These are phyloP conservation scores for Trichoderma virens DNA, from an alignment of 495 filamentous ascomycete genomes.

Conservation along the genomic window DNA sequence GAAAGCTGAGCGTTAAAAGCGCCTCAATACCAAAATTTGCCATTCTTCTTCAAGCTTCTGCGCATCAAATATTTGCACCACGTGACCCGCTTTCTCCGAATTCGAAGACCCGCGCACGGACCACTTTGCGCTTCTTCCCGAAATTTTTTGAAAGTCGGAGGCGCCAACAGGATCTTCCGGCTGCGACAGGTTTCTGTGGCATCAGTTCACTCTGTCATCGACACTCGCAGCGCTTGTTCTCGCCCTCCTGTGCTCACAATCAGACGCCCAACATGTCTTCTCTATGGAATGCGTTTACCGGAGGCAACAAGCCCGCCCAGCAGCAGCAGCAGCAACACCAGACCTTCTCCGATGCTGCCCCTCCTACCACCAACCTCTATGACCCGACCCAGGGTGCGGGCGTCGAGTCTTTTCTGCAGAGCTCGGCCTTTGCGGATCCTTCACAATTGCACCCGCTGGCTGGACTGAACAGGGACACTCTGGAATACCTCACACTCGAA, in stretches of 20 bases:
- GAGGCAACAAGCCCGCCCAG: slow-evolving; percentile 49
- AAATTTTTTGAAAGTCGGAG: slow-evolving; percentile 11
- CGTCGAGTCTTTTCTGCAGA: slow-evolving; percentile 71
- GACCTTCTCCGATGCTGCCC: slow-evolving; percentile 22
- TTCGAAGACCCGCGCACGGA: not conserved
- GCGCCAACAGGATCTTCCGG: slow-evolving; percentile 6
- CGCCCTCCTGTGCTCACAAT: not conserved
- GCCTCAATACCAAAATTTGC: not conserved
- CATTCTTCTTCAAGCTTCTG: slow-evolving; percentile 20
- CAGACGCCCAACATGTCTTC: slow-evolving; percentile 43
- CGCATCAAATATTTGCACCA: not conserved
- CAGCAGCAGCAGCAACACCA: slow-evolving; percentile 34
- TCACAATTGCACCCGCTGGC: slow-evolving; percentile 87
- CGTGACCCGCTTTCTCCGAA: not conserved
- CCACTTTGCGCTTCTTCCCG: slow-evolving; percentile 1
- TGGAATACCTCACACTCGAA: slow-evolving; percentile 91
- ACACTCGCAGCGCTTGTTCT: slow-evolving; percentile 15
- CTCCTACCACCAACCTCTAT: slow-evolving; percentile 35
- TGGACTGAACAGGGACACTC: slow-evolving; percentile 80
- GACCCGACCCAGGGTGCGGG: slow-evolving; percentile 65
- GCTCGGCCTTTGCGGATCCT: slow-evolving; percentile 68
- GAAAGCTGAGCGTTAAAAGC: too few relatives aligned
- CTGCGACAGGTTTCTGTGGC: slow-evolving; percentile 5
- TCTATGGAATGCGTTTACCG: slow-evolving; percentile 82
- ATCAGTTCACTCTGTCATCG: slow-evolving; percentile 15